Percentiles rank a stretch among this genome's conserved stretches.
Evolutionary conservation across 495 filamentous ascomycete genomes (phyloP).

Genomic region (Sordaria brevicollis): DNA sequence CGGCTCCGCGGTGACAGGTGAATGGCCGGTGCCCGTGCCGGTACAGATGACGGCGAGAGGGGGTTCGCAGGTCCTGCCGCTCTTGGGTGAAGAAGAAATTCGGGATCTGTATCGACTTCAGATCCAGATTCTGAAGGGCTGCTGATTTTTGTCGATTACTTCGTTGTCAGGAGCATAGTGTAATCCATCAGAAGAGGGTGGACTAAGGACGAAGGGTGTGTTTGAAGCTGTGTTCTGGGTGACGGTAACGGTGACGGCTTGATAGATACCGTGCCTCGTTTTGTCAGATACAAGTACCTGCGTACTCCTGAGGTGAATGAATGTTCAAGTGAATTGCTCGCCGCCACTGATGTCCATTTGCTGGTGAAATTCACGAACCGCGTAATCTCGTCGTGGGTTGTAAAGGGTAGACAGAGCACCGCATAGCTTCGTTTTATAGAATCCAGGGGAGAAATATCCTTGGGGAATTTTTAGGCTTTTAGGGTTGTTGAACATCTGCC

Average conservation of each 20-base stretch:
- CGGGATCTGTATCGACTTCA: not conserved
- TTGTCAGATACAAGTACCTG: not conserved
- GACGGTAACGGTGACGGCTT: not conserved
- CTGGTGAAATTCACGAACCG: not conserved
- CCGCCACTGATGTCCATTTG: not conserved
- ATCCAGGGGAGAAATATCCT: no score
- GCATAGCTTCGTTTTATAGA: no score
- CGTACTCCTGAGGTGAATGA: not conserved
- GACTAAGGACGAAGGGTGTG: not conserved
- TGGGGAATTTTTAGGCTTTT: no score
- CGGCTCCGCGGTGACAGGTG: not conserved
- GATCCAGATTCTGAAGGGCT: not conserved
- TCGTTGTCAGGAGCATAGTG: not conserved
- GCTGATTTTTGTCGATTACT: not conserved
- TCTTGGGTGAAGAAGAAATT: not conserved
- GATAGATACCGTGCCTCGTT: not conserved
- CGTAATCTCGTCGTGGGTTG: not conserved
- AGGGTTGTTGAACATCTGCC: no score
- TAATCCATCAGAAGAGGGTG: not conserved
- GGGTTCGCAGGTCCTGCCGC: not conserved
- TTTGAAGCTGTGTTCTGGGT: not conserved
- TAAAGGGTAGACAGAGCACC: no score
- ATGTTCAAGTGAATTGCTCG: not conserved
- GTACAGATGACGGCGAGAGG: not conserved
- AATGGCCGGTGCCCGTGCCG: not conserved